Base-by-base conservation (phyloP, 495 filamentous ascomycete species). In the Tuber microsphaerosporum region DNA sequence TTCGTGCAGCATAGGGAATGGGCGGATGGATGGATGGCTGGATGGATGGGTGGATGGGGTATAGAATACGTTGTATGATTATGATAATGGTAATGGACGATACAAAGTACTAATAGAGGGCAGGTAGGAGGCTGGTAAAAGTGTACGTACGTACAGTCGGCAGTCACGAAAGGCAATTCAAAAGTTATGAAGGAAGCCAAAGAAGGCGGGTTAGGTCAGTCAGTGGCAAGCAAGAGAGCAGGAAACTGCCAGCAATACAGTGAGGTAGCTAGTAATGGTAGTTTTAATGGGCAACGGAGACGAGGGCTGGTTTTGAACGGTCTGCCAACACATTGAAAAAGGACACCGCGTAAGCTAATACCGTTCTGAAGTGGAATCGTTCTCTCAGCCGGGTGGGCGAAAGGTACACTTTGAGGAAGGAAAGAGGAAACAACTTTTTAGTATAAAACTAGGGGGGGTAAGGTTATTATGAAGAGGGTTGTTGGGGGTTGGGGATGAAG, bases 271-370 rank as follows among this genome's bases (percentile, higher is more conserved):
- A 8, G n/a, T 6, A 61, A n/a, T 61, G 56, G 56, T n/a, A 61
- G 56, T 10, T 26, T 26, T 31, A 31, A 61, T 9, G 14, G 8
- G 56, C n/a, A 61, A 26, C n/a, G n/a, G 56, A 70, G 77, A 71
- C 56, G 77, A 75, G 76, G 56, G 76, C 77, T 71, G 77, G 77
- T 79, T 79, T 79, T 79, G 75, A 79, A 79, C 73, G 75, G 75
- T 71, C 69, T 79, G 77, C 77, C 77, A 79, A 44, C 77, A 79
- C 76, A 79, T 79, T 76, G 72, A 72, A 79, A 41, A 79, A 41
- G 26, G 45, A 44, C 77, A 72, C 77, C 70, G 76, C 76, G 77
- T 79, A 79, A 79, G 77, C 76, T 79, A 79, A 68, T 79, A 56
- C 75, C 69, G 20, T 48, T 78, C 77, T 74, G 72, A 56, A 72